These are phyloP conservation scores for Telopea speciosissima DNA, from an alignment of 177 flowering plant species.

Conservation along the genomic window DNA sequence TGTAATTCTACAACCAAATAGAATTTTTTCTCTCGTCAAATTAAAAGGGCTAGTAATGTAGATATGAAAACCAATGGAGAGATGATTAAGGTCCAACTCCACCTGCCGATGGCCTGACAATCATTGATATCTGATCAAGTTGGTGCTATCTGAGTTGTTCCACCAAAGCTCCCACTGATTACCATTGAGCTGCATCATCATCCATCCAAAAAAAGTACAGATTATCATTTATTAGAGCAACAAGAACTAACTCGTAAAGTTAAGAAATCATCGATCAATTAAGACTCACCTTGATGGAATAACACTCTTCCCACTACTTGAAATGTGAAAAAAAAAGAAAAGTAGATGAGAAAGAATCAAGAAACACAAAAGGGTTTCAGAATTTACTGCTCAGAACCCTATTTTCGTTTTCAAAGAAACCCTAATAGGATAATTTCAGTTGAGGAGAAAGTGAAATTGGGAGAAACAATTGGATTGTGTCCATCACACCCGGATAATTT, in stretches of 20 bases:
- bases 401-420: too few species aligned
- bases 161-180: slow-evolving; percentile 25
- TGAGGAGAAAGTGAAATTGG: neutral
- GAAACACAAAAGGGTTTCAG: neutral
- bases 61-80: neutral
- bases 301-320: slow-evolving; percentile 64
- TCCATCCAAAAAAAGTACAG: too few species aligned
- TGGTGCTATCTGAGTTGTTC: slow-evolving; percentile 14
- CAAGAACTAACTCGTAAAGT: too few species aligned
- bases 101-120: neutral
- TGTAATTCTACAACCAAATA: too few species aligned
- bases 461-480: too few species aligned
- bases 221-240: too few species aligned
- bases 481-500: too few species aligned
- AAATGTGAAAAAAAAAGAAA: slow-evolving; percentile 5
- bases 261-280: too few species aligned
- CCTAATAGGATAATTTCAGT: neutral
- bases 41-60: too few species aligned
- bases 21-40: too few species aligned
- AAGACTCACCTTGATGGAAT: too few species aligned
- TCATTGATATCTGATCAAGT: slow-evolving; percentile 20
- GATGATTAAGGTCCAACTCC: neutral
- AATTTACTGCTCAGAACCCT: neutral
- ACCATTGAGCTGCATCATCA: slow-evolving; percentile 32
- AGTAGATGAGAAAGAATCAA: too few species aligned